phyloP scores from a whole-genome alignment of 129 eudicot species.

The Arctium lappa region DNA sequence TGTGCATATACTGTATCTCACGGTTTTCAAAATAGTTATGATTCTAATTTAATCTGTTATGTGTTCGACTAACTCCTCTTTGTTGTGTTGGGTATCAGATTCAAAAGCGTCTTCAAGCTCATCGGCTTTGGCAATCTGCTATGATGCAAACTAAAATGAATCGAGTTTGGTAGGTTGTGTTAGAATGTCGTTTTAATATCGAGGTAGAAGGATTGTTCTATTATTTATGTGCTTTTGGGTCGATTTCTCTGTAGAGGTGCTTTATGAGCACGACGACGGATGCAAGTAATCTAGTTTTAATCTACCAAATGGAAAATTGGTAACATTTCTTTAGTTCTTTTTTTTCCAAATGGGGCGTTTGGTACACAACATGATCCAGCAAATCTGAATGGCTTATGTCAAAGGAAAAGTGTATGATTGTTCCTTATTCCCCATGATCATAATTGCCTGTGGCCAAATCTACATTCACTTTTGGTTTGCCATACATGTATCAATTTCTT shows the following conservation, averaged over 20 bases:
- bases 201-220: neutral
- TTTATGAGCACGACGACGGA: conserved; percentile 7
- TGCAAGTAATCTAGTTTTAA: conserved; percentile 19
- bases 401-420: no score
- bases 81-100: conserved; percentile 35
- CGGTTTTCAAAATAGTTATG: neutral
- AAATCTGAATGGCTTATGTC: neutral
- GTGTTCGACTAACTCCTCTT: neutral
- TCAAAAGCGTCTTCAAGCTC: conserved; percentile 41
- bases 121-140: conserved; percentile 39
- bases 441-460: no score
- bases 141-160: conserved; percentile 43
- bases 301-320: neutral
- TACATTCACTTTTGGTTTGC: no score
- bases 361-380: neutral
- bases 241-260: conserved; percentile 17
- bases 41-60: neutral
- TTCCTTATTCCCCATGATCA: no score
- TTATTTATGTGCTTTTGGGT: conserved; percentile 15
- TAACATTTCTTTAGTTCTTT: neutral
- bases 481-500: no score
- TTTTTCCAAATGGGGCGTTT: neutral
- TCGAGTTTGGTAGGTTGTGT: conserved; percentile 3
- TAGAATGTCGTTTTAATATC: neutral
- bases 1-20: neutral